Conservation (phyloP, 2,329 filamentous ascomycete species). For the Colletotrichum spaethianum region DNA sequence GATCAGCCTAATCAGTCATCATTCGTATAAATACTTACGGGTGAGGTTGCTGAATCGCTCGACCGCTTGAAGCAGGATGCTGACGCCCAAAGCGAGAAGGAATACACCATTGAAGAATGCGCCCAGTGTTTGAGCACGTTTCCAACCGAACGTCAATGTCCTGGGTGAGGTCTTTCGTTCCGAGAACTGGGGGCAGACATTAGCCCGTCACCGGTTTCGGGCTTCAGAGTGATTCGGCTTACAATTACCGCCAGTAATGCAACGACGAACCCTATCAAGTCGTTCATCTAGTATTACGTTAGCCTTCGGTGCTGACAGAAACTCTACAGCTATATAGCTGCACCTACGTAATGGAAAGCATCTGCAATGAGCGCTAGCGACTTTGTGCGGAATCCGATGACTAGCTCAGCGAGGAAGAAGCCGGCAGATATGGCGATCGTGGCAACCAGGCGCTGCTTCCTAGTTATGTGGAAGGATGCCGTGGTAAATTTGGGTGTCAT, state of each 20-base stretch:
- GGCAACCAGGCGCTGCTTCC: slow-evolving; percentile 61
- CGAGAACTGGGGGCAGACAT: slow-evolving; percentile 65
- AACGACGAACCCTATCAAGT: slow-evolving; percentile 78
- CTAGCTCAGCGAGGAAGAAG: slow-evolving; percentile 68
- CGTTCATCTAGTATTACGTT: slow-evolving; percentile 69
- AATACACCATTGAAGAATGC: slow-evolving; percentile 88
- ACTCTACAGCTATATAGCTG: not conserved
- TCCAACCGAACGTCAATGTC: slow-evolving; percentile 81
- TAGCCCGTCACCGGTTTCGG: not conserved
- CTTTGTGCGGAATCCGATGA: slow-evolving; percentile 78
- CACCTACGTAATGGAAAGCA: slow-evolving; percentile 80
- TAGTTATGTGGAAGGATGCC: slow-evolving; percentile 46
- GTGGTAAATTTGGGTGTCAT: slow-evolving; percentile 23
- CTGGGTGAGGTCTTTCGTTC: slow-evolving; percentile 70
- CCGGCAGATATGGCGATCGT: slow-evolving; percentile 64
- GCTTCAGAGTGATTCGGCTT: slow-evolving; percentile 43
- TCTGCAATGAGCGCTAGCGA: slow-evolving; percentile 83
- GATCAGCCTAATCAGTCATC: not conserved
- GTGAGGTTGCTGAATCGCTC: slow-evolving; percentile 76
- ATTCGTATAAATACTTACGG: slow-evolving; percentile 54
- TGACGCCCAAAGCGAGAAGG: slow-evolving; percentile 78
- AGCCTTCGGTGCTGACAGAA: not conserved
- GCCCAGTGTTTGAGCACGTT: slow-evolving; percentile 79
- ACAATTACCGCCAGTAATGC: slow-evolving; percentile 76
- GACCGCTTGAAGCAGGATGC: slow-evolving; percentile 80